Percentiles rank a stretch among this genome's conserved stretches.
Conservation (phyloP, 345 rosid genomes). For the Eutrema heterophyllum region DNA sequence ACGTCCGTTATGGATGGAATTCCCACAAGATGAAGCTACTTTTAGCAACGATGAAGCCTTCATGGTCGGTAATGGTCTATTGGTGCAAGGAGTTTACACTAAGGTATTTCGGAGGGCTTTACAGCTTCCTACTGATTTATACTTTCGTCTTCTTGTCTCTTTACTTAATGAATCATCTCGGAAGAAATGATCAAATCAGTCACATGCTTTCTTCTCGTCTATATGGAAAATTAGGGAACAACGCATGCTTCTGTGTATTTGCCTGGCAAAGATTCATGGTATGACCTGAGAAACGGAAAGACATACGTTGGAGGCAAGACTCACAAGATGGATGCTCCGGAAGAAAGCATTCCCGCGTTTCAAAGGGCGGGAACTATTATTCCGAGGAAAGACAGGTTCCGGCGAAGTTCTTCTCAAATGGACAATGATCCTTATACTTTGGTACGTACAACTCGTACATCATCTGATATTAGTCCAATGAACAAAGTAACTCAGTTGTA, state of each 20-base stretch:
- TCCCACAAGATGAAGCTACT: conserved; percentile 82
- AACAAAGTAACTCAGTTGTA: neutral
- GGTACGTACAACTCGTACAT: conserved; percentile 44
- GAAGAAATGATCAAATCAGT: neutral
- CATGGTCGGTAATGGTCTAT: conserved; percentile 87
- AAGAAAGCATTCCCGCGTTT: conserved; percentile 88
- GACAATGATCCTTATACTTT: conserved; percentile 87
- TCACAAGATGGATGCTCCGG: conserved; percentile 68
- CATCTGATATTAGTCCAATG: neutral
- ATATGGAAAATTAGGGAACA: conserved; percentile 44
- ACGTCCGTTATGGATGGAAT: conserved; percentile 99
- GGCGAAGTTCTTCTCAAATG: conserved; percentile 96
- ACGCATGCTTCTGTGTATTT: conserved; percentile 70
- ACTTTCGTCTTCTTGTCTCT: neutral
- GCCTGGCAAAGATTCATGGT: conserved; percentile 93
- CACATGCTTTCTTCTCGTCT: neutral
- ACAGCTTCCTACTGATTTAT: neutral
- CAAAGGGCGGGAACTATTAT: conserved; percentile 96
- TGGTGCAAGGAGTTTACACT: conserved; percentile 89
- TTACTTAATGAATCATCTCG: neutral
- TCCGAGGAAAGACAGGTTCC: conserved; percentile 85
- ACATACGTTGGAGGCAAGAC: conserved; percentile 56
- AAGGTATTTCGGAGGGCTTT: conserved; percentile 46
- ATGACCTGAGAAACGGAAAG: conserved; percentile 72
- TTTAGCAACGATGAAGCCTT: conserved; percentile 89